Percentiles rank a stretch among this genome's conserved stretches.
Conservation (phyloP, 331 rosid genomes). For the Prunus yedoensis region DNA sequence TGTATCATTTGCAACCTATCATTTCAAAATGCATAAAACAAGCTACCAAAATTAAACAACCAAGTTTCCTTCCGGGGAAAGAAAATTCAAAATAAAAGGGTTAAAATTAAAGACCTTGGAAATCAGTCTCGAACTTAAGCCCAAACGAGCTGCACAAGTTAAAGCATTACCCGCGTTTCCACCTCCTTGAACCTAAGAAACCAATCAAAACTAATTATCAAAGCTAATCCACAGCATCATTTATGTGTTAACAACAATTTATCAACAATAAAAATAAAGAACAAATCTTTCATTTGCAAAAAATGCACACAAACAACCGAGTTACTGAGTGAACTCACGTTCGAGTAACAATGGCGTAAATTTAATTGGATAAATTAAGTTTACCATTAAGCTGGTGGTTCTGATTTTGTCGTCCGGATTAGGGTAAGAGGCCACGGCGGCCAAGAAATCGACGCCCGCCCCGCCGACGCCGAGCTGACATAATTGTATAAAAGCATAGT, state of each 20-base stretch:
- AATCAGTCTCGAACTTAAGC: slow-evolving; percentile 66
- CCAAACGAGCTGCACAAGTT: slow-evolving; percentile 85
- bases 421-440: slow-evolving; percentile 64
- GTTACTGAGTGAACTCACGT: not conserved
- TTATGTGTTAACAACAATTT: not conserved
- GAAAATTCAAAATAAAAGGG: not conserved
- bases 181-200: slow-evolving; percentile 81
- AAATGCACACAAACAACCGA: too few relatives aligned
- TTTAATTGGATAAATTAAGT: not conserved
- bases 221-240: not conserved
- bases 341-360: not conserved
- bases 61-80: not conserved
- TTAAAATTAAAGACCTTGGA: slow-evolving; percentile 50
- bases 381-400: slow-evolving; percentile 63
- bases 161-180: slow-evolving; percentile 81
- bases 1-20: slow-evolving; percentile 72
- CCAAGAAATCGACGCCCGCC: slow-evolving; percentile 58
- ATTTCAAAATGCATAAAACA: slow-evolving; percentile 25
- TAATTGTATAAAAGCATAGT: not conserved
- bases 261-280: not conserved
- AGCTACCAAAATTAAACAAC: not conserved
- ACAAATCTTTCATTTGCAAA: not conserved
- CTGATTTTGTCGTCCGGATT: slow-evolving; percentile 78
- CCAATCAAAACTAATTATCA: not conserved
- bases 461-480: slow-evolving; percentile 74